Conservation (phyloP, 202 grass and related monocot genomes). For the Schoenoplectus triqueter region DNA sequence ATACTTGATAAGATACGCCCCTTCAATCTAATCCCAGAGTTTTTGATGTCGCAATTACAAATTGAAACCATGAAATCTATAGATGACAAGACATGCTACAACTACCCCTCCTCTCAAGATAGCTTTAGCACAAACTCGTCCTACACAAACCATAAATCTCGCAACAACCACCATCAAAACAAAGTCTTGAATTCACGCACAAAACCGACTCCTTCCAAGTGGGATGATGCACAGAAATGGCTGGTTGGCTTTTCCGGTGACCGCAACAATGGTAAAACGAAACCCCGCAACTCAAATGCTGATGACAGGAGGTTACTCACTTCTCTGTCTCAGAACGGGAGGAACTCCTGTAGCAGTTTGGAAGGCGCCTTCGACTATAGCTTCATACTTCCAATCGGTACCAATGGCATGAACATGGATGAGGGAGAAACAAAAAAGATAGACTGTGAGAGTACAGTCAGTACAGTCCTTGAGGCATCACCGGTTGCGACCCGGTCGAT, state of each 20-base stretch:
- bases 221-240: conserved; percentile 94
- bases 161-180: conserved; percentile 42
- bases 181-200: conserved; percentile 52
- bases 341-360: conserved; percentile 84
- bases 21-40: background rate
- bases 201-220: conserved; percentile 83
- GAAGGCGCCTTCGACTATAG: conserved; percentile 72
- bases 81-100: conserved; percentile 75
- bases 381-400: conserved; percentile 38
- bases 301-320: conserved; percentile 70
- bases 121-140: conserved; percentile 40
- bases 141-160: conserved; percentile 33
- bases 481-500: conserved; percentile 50
- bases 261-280: conserved; percentile 40
- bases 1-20: too few relatives aligned
- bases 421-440: conserved; percentile 85
- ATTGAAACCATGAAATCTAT: conserved; percentile 47
- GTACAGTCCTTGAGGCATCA: conserved; percentile 24
- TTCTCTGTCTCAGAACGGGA: conserved; percentile 71
- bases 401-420: conserved; percentile 44
- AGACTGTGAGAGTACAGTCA: conserved; percentile 44
- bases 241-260: conserved; percentile 55
- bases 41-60: conserved; percentile 25
- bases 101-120: conserved; percentile 42
- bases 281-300: conserved; percentile 77